Evolutionary conservation across 2,329 filamentous ascomycete species (phyloP).

Genomic region (Trichophyton mentagrophytes): DNA sequence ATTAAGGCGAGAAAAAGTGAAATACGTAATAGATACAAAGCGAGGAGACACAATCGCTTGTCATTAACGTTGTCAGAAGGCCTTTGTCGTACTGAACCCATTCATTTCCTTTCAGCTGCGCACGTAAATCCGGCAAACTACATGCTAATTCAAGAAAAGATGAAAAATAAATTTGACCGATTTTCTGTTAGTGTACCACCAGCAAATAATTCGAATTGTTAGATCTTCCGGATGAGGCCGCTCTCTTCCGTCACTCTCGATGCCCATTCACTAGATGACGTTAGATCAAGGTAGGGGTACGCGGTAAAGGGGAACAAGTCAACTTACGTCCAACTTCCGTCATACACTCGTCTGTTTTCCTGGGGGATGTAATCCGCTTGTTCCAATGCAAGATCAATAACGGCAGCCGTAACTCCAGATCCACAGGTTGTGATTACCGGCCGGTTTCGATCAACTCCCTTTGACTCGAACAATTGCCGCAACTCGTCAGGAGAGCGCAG

Average conservation of each 20-base stretch:
- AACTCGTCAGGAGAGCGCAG: conserved; percentile 62
- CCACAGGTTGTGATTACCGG: conserved; percentile 83
- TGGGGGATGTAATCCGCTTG: conserved; percentile 61
- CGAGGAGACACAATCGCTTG: background rate
- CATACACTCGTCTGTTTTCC: conserved; percentile 65
- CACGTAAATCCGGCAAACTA: background rate
- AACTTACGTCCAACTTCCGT: conserved; percentile 94
- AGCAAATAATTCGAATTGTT: background rate
- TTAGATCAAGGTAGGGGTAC: conserved; percentile 9
- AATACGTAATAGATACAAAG: background rate
- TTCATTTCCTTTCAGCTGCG: background rate
- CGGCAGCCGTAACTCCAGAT: conserved; percentile 83
- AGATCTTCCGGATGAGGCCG: conserved; percentile 30
- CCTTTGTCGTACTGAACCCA: background rate
- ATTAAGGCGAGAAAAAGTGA: background rate
- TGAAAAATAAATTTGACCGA: background rate
- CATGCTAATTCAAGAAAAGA: background rate
- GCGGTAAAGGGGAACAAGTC: background rate
- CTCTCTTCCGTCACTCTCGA: conserved; percentile 36
- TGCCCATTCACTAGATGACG: conserved; percentile 36
- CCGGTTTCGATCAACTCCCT: conserved; percentile 63
- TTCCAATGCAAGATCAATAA: conserved; percentile 75
- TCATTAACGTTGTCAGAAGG: background rate
- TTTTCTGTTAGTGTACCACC: background rate
- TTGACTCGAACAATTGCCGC: conserved; percentile 61